These are phyloP conservation scores for Orbilia brochopaga DNA, from an alignment of 2,329 filamentous ascomycete species.

Conservation along the genomic window DNA sequence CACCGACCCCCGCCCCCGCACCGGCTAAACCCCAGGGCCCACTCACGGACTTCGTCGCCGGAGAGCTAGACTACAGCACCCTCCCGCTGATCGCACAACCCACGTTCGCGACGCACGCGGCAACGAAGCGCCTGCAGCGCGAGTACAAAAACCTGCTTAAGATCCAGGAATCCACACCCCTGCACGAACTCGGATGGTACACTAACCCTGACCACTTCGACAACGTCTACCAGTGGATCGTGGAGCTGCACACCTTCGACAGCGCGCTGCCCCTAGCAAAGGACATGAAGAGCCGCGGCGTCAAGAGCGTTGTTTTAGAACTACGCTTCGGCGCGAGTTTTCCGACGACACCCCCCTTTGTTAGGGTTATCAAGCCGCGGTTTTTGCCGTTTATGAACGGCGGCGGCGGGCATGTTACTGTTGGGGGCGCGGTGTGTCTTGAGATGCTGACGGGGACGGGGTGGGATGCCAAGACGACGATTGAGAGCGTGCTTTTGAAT, in stretches of 20 bases:
- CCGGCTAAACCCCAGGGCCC: conserved; percentile 27
- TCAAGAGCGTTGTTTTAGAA: conserved; percentile 77
- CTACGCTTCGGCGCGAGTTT: conserved; percentile 78
- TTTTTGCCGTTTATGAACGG: conserved; percentile 74
- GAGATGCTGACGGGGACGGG: conserved; percentile 80
- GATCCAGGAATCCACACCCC: conserved; percentile 67
- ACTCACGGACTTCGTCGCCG: conserved; percentile 70
- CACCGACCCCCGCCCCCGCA: conserved; percentile 13
- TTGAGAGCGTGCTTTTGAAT: conserved; percentile 81
- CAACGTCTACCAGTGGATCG: conserved; percentile 89
- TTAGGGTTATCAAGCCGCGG: conserved; percentile 79
- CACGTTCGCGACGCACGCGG: conserved; percentile 67
- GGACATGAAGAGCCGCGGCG: conserved; percentile 71
- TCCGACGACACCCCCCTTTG: conserved; percentile 80
- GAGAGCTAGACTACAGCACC: conserved; percentile 66
- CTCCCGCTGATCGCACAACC: conserved; percentile 72
- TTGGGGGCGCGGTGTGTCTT: conserved; percentile 76
- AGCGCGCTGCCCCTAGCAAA: conserved; percentile 69
- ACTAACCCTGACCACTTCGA: conserved; percentile 70
- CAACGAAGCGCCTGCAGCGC: conserved; percentile 68
- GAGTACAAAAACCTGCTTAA: conserved; percentile 71
- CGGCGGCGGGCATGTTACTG: conserved; percentile 84
- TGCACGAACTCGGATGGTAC: conserved; percentile 80
- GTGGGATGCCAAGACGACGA: conserved; percentile 74
- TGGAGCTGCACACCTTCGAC: conserved; percentile 85